Evolutionary conservation across 2,329 filamentous ascomycete species (phyloP).

Genomic region (Cryphonectria naterciae): DNA sequence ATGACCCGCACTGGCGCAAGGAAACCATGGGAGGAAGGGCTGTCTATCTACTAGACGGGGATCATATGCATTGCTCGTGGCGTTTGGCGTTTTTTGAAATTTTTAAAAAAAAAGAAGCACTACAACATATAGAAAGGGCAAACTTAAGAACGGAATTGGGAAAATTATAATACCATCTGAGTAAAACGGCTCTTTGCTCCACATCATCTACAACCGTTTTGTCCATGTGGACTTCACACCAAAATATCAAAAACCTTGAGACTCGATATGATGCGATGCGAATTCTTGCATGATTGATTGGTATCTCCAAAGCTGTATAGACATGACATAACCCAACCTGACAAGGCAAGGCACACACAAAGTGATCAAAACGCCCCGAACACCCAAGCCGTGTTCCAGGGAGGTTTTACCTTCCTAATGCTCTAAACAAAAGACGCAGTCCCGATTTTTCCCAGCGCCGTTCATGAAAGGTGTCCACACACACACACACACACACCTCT

Average conservation of each 20-base stretch:
- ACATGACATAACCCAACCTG: conserved; percentile 22
- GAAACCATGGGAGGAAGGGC: not conserved
- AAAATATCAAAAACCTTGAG: not conserved
- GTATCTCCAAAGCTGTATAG: conserved; percentile 23
- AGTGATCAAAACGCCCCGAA: conserved; percentile 28
- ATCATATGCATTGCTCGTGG: not conserved
- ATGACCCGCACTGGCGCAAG: not conserved
- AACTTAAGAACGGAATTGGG: not conserved
- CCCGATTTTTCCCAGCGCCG: conserved; percentile 3
- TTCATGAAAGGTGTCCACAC: not conserved
- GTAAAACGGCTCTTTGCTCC: not conserved
- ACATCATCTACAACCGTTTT: not conserved
- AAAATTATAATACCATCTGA: not conserved
- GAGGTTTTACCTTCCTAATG: conserved; percentile 2
- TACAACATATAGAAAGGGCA: not conserved
- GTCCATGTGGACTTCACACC: not conserved
- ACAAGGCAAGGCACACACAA: conserved; percentile 16
- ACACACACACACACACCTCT: not conserved
- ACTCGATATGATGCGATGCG: not conserved
- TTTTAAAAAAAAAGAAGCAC: too few relatives aligned
- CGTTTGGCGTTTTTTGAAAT: too few relatives aligned
- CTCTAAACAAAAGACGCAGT: not conserved
- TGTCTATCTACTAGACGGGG: not conserved
- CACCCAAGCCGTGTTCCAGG: conserved; percentile 18
- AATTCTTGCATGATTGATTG: conserved; percentile 12